Evolutionary conservation across 129 eudicot genomes (phyloP).

Genomic region (Flaveria linearis): DNA sequence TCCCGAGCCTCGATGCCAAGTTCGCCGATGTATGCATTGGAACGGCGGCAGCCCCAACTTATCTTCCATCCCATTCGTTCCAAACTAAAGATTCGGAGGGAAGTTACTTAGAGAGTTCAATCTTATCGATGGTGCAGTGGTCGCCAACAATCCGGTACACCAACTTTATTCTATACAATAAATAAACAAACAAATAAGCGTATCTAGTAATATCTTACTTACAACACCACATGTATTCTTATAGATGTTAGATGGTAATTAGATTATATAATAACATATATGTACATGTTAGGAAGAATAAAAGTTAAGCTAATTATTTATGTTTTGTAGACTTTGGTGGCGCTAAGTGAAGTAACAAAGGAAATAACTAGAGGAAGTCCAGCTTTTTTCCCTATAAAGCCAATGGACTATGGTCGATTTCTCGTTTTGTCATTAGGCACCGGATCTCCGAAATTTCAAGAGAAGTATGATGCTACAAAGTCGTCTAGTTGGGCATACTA

Average conservation of each 20-base stretch:
- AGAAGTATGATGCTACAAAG: constrained; percentile 41
- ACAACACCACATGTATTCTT: background rate
- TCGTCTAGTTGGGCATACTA: constrained; percentile 53
- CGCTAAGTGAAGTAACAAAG: constrained; percentile 50
- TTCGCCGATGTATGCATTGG: constrained; percentile 1
- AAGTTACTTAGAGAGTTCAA: background rate
- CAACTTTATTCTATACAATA: too few species aligned
- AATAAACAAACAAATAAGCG: too few species aligned
- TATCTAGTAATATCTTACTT: too few species aligned
- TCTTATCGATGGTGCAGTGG: constrained; percentile 12
- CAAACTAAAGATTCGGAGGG: background rate
- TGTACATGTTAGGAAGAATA: too few species aligned
- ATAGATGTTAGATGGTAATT: background rate
- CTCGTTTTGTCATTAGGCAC: constrained; percentile 63
- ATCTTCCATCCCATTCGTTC: constrained; percentile 6
- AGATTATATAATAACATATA: too few species aligned
- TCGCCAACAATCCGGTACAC: constrained; percentile 1
- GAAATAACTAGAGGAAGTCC: constrained; percentile 39
- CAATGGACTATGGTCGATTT: constrained; percentile 45
- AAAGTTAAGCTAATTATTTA: background rate
- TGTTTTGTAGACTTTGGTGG: constrained; percentile 47
- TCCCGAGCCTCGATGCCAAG: background rate
- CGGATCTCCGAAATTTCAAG: constrained; percentile 39
- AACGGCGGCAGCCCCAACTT: constrained; percentile 4
- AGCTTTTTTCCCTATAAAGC: constrained; percentile 34